Evolutionary conservation across 805 yeast species (phyloP).

Genomic region (Helenozyma baotianmanensis): DNA sequence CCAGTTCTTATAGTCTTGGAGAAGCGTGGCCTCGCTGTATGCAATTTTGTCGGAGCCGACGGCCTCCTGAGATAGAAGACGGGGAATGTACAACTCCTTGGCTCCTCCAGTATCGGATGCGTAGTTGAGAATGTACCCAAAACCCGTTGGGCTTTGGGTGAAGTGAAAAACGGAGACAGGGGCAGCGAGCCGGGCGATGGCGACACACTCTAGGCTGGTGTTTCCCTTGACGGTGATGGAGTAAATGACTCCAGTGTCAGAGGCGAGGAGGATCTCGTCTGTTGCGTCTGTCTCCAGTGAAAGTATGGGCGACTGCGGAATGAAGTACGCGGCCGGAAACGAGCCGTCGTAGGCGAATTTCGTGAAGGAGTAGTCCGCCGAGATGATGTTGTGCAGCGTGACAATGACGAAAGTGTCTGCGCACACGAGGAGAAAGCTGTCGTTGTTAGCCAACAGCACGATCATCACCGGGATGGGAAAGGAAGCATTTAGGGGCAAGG

Average conservation of each 20-base stretch:
- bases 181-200: conserved; percentile 34
- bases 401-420: conserved; percentile 30
- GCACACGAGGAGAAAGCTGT: conserved; percentile 36
- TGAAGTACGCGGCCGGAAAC: conserved; percentile 40
- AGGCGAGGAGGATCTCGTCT: conserved; percentile 30
- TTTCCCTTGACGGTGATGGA: conserved; percentile 22
- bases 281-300: neutral
- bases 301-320: conserved; percentile 20
- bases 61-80: conserved; percentile 1
- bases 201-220: conserved; percentile 13
- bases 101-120: conserved; percentile 40
- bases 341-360: conserved; percentile 17
- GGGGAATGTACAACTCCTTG: conserved; percentile 27
- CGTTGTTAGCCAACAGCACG: conserved; percentile 33
- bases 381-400: conserved; percentile 41
- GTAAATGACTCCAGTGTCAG: conserved; percentile 32
- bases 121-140: conserved; percentile 26
- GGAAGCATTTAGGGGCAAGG: conserved; percentile 35
- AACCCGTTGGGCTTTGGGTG: neutral
- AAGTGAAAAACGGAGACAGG: conserved; percentile 26
- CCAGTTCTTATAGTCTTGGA: conserved; percentile 41
- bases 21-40: conserved; percentile 20
- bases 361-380: conserved; percentile 41
- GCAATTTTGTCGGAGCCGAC: conserved; percentile 6
- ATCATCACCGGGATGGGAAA: conserved; percentile 42